phyloP scores from a whole-genome alignment of 192 early-diverging fungal species.

The Umbelopsis isabellina region DNA sequence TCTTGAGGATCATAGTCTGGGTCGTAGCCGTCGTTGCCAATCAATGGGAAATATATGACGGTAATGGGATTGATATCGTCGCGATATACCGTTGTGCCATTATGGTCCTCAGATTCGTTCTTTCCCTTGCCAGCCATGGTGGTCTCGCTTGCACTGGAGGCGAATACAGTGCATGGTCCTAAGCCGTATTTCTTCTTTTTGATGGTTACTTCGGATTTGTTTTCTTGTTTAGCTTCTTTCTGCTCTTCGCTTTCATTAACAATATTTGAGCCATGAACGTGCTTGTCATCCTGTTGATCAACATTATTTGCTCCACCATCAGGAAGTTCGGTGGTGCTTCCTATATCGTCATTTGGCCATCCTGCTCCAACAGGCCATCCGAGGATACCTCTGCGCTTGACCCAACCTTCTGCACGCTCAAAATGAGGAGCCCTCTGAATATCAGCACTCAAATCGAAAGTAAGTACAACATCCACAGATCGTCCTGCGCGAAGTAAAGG shows the following conservation, averaged over 20 bases:
- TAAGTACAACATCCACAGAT: slow-evolving; percentile 71
- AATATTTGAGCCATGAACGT: background rate
- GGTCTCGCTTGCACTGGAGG: slow-evolving; percentile 38
- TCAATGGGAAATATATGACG: slow-evolving; percentile 68
- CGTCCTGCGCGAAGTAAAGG: slow-evolving; percentile 68
- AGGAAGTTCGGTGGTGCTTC: background rate
- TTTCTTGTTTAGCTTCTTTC: slow-evolving; percentile 25
- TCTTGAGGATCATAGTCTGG: slow-evolving; percentile 66
- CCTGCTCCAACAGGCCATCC: slow-evolving; percentile 52
- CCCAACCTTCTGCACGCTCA: slow-evolving; percentile 65
- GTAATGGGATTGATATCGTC: slow-evolving; percentile 41
- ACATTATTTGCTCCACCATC: slow-evolving; percentile 17
- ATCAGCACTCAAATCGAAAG: slow-evolving; percentile 74
- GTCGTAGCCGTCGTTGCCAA: slow-evolving; percentile 55
- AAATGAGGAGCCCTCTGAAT: slow-evolving; percentile 72
- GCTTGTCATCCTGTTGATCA: background rate
- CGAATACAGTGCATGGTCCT: slow-evolving; percentile 52
- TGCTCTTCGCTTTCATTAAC: slow-evolving; percentile 22
- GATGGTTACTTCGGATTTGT: background rate
- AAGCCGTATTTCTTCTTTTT: slow-evolving; percentile 38
- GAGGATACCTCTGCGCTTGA: slow-evolving; percentile 56
- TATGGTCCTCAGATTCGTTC: slow-evolving; percentile 27
- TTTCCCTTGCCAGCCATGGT: slow-evolving; percentile 22
- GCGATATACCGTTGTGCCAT: background rate
- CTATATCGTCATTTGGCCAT: slow-evolving; percentile 34